These are phyloP conservation scores for Gossypium australe DNA, from an alignment of 345 rosid species.

Conservation along the genomic window DNA sequence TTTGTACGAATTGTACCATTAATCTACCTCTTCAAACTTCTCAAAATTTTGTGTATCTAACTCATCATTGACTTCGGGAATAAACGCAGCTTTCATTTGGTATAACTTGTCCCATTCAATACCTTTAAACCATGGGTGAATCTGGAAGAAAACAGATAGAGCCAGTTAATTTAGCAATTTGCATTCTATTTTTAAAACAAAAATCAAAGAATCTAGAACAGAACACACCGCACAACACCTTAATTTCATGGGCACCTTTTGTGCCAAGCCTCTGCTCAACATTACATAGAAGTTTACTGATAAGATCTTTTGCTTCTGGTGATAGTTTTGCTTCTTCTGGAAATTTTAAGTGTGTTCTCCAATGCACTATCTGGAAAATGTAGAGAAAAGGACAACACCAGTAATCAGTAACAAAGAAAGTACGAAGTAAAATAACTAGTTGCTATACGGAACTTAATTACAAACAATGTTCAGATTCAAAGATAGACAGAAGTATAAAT, in stretches of 20 bases:
- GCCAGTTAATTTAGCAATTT: constrained; percentile 18
- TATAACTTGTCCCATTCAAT: constrained; percentile 82
- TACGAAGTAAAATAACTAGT: not conserved
- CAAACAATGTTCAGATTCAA: not conserved
- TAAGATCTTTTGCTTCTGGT: constrained; percentile 82
- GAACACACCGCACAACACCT: constrained; percentile 53
- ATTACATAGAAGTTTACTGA: constrained; percentile 81
- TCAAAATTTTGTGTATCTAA: constrained; percentile 95
- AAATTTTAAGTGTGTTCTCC: constrained; percentile 93
- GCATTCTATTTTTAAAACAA: constrained; percentile 2
- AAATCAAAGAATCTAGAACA: not conserved
- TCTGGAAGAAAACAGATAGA: constrained; percentile 40
- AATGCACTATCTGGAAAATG: constrained; percentile 75
- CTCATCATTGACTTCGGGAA: constrained; percentile 94
- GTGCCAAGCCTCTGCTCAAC: constrained; percentile 92
- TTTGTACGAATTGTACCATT: constrained; percentile 3
- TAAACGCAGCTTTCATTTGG: constrained; percentile 91
- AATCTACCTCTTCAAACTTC: constrained; percentile 88
- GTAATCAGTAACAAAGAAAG: not conserved
- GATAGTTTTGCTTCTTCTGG: constrained; percentile 96
- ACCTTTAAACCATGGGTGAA: constrained; percentile 82
- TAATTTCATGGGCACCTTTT: constrained; percentile 86
- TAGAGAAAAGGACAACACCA: not conserved
- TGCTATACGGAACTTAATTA: not conserved
- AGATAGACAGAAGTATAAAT: not conserved